Percentiles rank a stretch among this genome's conserved stretches.
Evolutionary conservation across 805 yeast genomes (phyloP).

Genomic region (Lipomyces kockii): DNA sequence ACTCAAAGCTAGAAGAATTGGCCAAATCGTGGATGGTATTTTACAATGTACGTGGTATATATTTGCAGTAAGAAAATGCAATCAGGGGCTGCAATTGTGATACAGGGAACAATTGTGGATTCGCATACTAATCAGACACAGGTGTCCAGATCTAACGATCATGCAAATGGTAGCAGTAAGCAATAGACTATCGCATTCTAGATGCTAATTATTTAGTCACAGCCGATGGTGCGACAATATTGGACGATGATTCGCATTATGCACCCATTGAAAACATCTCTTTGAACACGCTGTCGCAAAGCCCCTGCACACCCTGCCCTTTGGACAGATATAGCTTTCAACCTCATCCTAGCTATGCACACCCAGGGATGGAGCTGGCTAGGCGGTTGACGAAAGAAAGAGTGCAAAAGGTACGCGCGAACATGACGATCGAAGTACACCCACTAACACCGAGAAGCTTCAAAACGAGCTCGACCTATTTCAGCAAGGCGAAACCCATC

Average conservation of each 20-base stretch:
- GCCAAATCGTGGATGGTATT: slow-evolving; percentile 12
- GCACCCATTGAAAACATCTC: not conserved
- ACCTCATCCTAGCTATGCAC: not conserved
- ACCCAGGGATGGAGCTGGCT: not conserved
- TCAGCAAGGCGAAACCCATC: not conserved
- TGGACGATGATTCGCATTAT: not conserved
- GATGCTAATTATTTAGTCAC: not conserved
- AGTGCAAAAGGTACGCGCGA: not conserved
- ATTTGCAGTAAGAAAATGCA: not conserved
- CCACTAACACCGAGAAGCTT: not conserved
- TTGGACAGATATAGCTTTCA: not conserved
- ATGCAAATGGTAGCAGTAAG: not conserved
- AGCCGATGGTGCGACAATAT: not conserved
- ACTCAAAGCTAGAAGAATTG: not conserved
- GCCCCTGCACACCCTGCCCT: not conserved
- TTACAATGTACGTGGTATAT: not conserved
- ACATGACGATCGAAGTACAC: not conserved
- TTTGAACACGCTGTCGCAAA: not conserved
- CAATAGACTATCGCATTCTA: not conserved
- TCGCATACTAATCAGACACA: not conserved
- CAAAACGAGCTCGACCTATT: slow-evolving; percentile 2
- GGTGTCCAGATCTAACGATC: not conserved
- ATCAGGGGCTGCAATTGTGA: too few species aligned
- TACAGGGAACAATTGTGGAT: too few species aligned
- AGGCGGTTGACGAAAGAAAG: not conserved